Evolutionary conservation across 2,329 filamentous ascomycete genomes (phyloP), one percentile per base, ranked within the genome.

Genomic region (Myotisia sp.): DNA sequence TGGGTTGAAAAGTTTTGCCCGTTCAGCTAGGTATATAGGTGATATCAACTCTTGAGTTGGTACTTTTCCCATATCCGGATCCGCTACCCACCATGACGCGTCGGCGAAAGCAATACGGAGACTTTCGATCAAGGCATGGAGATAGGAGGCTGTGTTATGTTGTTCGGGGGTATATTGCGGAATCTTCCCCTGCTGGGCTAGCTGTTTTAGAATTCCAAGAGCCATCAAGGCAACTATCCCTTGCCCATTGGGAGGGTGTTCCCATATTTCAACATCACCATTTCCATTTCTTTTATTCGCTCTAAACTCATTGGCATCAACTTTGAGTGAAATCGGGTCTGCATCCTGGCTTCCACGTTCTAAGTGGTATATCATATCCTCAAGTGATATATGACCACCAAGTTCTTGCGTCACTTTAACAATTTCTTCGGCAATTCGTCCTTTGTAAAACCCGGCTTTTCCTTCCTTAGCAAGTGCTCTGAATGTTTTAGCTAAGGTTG

Each of bases 171-270:
- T 59, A 56, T 90, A 93, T 1, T 64, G 68, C 0, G 79, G 75
- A 39, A 95, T 84, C 47, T 74, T 74, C 24, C 78, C 79, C 10
- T 68, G 63, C 39, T 74, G 72, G 56, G 93, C 83, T 1, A 95
- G 68, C 51, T 86, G 76, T 53, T 94, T 77, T 31, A 98, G 65
- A 44, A 95, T 92, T 1, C 90, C 90, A 1, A 98, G 65, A 0
- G 90, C 82, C 78, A 95, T 93, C 20, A 95, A 64, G 0, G 90
- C 90, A 2, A 95, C 82, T 43, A 95, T 86, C 2, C 90, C 90
- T 58, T 95, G 90, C 0, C 90, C 86, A 48, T 95, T 95, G 6
- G 90, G 90, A 22, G 87, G 86, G 52, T 95, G 87, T 52, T 98
- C 90, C 87, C 87, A 95, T 1, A 98, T 64, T 50, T 92, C 76